Base-by-base conservation (phyloP, 2,329 filamentous ascomycete species). In the Phyllosticta ampelicida region DNA sequence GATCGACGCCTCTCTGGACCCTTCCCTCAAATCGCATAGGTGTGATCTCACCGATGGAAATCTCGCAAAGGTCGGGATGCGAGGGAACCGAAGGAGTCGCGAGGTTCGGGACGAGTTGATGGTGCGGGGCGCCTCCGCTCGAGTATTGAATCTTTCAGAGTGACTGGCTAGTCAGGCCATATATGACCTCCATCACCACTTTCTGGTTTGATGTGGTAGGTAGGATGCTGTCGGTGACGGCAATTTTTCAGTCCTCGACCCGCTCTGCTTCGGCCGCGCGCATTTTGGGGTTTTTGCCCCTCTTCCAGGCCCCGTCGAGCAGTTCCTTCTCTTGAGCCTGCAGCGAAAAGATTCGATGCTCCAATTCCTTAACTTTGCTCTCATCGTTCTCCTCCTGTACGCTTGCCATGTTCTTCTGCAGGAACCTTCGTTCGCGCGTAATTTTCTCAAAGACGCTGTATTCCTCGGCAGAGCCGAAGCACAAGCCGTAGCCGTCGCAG, bases 401-500 rank as follows among this genome's bases (percentile, higher is more conserved):
- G 36, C 36, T n/a, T n/a, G 11, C n/a, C 5, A 44, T n/a, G 13
- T 44, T 44, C 11, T 44, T 44, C 36, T 44, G 13, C 16, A 44
- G n/a, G 6, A n/a, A 44, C 16, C n/a, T 16, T 4, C 36, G 16
- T 16, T 44, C 36, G 16, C 13, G 5, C 36, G 16, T 3, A 44
- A n/a, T n/a, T n/a, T 16, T 2, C 6, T n/a, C 36, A 13, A 44
- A 44, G n/a, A 44, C 36, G 8, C 6, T n/a, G 55, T 77, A 83
- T 54, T 74, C 67, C 4, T 75, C 68, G 29, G 77, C 72, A 3
- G 73, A 74, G 10, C 77, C 80, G 62, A 85, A 85, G 64, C 84
- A 86, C 9, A 81, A 69, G 1, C 84, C 83, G 54, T 79, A 86
- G 5, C 81, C 82, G 61, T 86, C 82, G 65, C 84, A 86, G 61